Conservation (phyloP, 192 early-diverging fungal species). For the Coemansia asiatica region DNA sequence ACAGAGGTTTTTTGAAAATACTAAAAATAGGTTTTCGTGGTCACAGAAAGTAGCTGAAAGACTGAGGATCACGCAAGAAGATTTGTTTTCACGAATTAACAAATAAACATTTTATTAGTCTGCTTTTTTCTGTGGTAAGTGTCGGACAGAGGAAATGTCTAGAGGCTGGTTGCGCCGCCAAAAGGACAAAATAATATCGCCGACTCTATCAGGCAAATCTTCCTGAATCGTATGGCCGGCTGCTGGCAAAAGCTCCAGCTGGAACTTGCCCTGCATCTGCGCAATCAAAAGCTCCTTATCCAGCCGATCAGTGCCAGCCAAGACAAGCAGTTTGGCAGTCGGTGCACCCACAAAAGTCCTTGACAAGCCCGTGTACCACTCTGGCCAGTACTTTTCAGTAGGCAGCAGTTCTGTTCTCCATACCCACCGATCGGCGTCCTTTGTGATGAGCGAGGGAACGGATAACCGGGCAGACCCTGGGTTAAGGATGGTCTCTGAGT, state of each 20-base stretch:
- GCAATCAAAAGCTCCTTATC: slow-evolving; percentile 76
- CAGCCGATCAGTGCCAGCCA: slow-evolving; percentile 74
- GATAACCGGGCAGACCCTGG: slow-evolving; percentile 69
- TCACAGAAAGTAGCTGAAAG: slow-evolving; percentile 15
- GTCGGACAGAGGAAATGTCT: slow-evolving; percentile 30
- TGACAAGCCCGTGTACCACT: slow-evolving; percentile 64
- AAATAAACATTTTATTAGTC: neutral
- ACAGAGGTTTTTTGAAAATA: neutral
- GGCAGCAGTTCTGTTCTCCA: slow-evolving; percentile 62
- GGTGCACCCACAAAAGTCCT: slow-evolving; percentile 64
- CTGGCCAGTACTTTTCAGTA: slow-evolving; percentile 69
- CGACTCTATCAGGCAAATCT: slow-evolving; percentile 64
- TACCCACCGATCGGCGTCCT: slow-evolving; percentile 54
- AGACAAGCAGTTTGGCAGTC: slow-evolving; percentile 64
- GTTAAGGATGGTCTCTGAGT: slow-evolving; percentile 65
- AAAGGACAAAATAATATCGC: slow-evolving; percentile 60
- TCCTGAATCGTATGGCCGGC: slow-evolving; percentile 75
- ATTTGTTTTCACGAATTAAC: slow-evolving; percentile 1
- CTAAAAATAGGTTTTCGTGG: slow-evolving; percentile 11
- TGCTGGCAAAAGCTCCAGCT: slow-evolving; percentile 66
- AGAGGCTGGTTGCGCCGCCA: slow-evolving; percentile 68
- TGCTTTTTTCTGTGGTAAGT: neutral
- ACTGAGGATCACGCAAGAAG: neutral
- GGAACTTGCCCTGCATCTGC: slow-evolving; percentile 86
- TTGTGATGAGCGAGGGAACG: slow-evolving; percentile 62